Conservation (phyloP, 306 rosid species). For the Trichosanthes truncata region DNA sequence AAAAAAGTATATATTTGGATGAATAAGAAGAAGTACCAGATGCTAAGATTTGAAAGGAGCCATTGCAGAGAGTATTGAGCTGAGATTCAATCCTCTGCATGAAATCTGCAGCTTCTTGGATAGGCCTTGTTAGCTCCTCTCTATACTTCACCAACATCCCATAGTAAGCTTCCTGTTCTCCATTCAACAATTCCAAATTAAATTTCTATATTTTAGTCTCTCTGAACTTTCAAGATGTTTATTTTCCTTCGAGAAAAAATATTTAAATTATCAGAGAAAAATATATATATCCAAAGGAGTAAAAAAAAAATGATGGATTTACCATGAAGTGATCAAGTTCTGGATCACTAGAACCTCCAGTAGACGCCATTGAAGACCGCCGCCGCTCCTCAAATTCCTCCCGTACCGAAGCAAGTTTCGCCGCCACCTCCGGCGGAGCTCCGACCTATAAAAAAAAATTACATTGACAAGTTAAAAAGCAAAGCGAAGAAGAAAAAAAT, state of each 20-base stretch:
- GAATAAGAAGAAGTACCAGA: constrained; percentile 30
- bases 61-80: constrained; percentile 63
- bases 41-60: constrained; percentile 51
- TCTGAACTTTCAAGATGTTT: too few relatives aligned
- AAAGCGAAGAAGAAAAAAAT: neutral
- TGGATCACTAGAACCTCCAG: constrained; percentile 64
- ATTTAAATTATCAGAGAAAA: too few relatives aligned
- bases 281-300: too few relatives aligned
- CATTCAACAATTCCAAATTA: too few relatives aligned
- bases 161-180: constrained; percentile 74
- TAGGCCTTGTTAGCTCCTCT: constrained; percentile 88
- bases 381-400: constrained; percentile 71
- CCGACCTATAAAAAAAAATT: constrained; percentile 38
- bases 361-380: constrained; percentile 44
- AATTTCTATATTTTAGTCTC: too few relatives aligned
- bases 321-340: constrained; percentile 99
- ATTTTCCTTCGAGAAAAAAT: too few relatives aligned
- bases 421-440: constrained; percentile 86
- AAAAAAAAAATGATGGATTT: neutral
- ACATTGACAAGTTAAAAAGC: neutral
- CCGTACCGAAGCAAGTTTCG: constrained; percentile 48
- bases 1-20: neutral
- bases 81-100: constrained; percentile 74
- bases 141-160: constrained; percentile 88
- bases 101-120: constrained; percentile 93